These are phyloP conservation scores for Hexamita inflata DNA, from an alignment of 208 protist genomes.

Conservation along the genomic window DNA sequence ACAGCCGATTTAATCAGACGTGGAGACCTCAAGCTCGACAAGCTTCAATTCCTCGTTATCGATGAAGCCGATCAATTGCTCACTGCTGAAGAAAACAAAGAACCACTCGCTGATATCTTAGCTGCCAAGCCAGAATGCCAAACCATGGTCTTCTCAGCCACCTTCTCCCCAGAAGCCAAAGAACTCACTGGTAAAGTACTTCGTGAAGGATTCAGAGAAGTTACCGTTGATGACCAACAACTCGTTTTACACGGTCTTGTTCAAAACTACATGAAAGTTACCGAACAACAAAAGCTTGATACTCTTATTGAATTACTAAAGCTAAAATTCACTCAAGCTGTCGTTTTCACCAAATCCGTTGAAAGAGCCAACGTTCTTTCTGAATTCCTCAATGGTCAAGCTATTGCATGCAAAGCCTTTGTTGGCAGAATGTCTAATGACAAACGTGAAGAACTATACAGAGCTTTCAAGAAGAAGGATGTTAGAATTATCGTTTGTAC, in stretches of 20 bases:
- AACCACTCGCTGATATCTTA: conserved; percentile 91
- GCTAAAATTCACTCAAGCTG: conserved; percentile 98
- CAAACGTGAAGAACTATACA: conserved; percentile 56
- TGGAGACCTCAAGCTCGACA: conserved; percentile 63
- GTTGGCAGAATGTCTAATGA: conserved; percentile 76
- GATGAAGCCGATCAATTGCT: conserved; percentile 97
- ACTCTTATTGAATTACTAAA: conserved; percentile 92
- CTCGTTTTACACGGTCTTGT: conserved; percentile 91
- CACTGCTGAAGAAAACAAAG: conserved; percentile 69
- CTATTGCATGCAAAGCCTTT: conserved; percentile 84
- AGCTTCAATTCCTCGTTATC: conserved; percentile 89
- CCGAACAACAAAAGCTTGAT: conserved; percentile 82
- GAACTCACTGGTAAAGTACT: conserved; percentile 91
- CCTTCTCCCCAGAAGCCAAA: conserved; percentile 78
- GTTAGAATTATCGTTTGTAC: conserved; percentile 92
- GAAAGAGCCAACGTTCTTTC: conserved; percentile 71
- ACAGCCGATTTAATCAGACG: conserved; percentile 39
- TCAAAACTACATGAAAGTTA: conserved; percentile 84
- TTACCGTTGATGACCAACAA: conserved; percentile 88
- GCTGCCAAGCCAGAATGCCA: conserved; percentile 81
- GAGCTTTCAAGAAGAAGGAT: conserved; percentile 88
- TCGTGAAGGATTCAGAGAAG: conserved; percentile 76
- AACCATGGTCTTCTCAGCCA: conserved; percentile 97
- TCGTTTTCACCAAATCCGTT: conserved; percentile 93
- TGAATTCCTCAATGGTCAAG: conserved; percentile 71